A percentile compares a stretch with the other conserved stretches of the same genome.
These are phyloP conservation scores for Neonectria sp. DNA, from an alignment of 2,329 filamentous ascomycete genomes.

Conservation along the genomic window DNA sequence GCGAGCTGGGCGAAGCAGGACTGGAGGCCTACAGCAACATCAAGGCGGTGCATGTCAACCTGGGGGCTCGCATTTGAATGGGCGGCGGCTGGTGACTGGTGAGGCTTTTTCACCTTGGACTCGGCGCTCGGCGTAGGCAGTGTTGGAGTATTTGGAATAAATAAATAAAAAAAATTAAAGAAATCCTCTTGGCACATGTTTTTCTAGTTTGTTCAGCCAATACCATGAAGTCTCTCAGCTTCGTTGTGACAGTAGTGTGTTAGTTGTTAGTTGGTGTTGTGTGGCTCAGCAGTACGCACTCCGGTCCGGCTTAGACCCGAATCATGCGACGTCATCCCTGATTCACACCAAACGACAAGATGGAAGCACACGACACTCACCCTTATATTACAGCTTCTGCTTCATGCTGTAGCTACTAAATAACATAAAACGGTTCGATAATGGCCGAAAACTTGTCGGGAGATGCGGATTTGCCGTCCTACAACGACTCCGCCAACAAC, in stretches of 20 bases:
- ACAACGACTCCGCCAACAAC: constrained; percentile 35
- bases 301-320: constrained; percentile 10
- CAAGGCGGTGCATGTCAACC: constrained; percentile 48
- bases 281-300: not conserved
- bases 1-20: constrained; percentile 46
- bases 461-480: constrained; percentile 42
- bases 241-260: not conserved
- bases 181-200: not conserved
- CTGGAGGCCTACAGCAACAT: constrained; percentile 47
- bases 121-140: constrained; percentile 4
- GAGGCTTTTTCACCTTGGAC: constrained; percentile 3
- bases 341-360: constrained; percentile 10
- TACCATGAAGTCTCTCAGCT: not conserved
- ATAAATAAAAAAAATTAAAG: not conserved
- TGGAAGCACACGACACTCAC: not conserved
- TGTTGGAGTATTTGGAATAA: not conserved
- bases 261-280: not conserved
- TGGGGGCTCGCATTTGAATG: constrained; percentile 42
- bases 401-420: not conserved
- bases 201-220: not conserved
- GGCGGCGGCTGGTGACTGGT: not conserved
- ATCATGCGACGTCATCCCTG: constrained; percentile 38
- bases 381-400: not conserved
- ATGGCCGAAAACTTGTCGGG: constrained; percentile 35
- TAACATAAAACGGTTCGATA: not conserved